Evolutionary conservation across 2,329 filamentous ascomycete species (phyloP).

Genomic region (Ophiostoma fasciatum): DNA sequence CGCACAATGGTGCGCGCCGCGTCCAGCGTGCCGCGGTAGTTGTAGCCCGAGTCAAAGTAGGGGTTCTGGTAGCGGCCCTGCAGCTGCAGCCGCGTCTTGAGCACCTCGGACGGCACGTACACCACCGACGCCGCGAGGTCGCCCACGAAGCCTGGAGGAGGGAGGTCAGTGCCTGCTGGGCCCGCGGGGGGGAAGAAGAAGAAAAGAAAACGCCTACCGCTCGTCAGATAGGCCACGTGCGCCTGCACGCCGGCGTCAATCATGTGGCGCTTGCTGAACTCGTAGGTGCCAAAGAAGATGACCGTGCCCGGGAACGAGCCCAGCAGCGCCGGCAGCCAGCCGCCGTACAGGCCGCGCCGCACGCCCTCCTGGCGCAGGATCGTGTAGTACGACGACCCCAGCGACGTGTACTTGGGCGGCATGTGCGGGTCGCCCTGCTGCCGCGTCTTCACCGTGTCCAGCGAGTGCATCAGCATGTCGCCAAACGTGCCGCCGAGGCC

Average conservation of each 20-base stretch:
- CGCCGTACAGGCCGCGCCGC: constrained; percentile 73
- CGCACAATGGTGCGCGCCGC: constrained; percentile 74
- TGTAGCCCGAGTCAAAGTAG: constrained; percentile 86
- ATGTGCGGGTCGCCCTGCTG: constrained; percentile 93
- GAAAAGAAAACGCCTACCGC: constrained; percentile 39
- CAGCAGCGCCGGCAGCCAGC: constrained; percentile 79
- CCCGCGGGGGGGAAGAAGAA: too few relatives aligned
- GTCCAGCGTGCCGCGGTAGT: constrained; percentile 76
- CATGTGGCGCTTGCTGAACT: constrained; percentile 83
- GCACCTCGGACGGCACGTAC: constrained; percentile 92
- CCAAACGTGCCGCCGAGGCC: constrained; percentile 85
- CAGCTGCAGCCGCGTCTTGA: constrained; percentile 92
- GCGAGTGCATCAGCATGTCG: constrained; percentile 96
- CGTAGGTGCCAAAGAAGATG: constrained; percentile 92
- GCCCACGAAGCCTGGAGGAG: constrained; percentile 63
- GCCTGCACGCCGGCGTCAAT: constrained; percentile 72
- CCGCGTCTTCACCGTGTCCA: constrained; percentile 95
- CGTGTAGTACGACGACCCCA: constrained; percentile 80
- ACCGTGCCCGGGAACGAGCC: constrained; percentile 91
- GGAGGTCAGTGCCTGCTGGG: too few relatives aligned
- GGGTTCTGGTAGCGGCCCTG: constrained; percentile 95
- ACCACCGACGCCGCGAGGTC: constrained; percentile 84
- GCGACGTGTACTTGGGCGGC: constrained; percentile 81
- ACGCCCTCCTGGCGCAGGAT: constrained; percentile 90
- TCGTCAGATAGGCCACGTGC: constrained; percentile 70